These are phyloP conservation scores for Podospora comata DNA, from an alignment of 495 filamentous ascomycete genomes.

Conservation along the genomic window DNA sequence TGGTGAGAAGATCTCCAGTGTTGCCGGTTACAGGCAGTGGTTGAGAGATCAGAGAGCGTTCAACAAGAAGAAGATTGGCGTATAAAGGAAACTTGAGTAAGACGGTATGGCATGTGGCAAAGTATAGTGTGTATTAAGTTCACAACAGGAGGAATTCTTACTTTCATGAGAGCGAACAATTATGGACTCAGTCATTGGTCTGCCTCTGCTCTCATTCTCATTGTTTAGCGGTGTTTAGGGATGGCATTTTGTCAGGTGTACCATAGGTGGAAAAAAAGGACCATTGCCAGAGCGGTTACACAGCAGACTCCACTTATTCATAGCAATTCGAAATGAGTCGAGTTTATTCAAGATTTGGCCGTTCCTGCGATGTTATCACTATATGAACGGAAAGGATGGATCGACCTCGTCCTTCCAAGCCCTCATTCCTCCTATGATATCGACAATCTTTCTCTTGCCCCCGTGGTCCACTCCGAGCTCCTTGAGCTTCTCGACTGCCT, in stretches of 20 bases:
- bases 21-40: constrained; percentile 88
- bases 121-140: background rate
- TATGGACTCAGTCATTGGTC: background rate
- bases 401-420: constrained; percentile 85
- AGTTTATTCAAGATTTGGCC: background rate
- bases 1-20: constrained; percentile 93
- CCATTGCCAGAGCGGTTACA: background rate
- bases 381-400: constrained; percentile 56
- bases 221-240: constrained; percentile 4
- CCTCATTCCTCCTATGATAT: constrained; percentile 75
- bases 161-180: background rate
- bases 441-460: constrained; percentile 62
- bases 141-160: background rate
- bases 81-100: constrained; percentile 22
- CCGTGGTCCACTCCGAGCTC: constrained; percentile 57
- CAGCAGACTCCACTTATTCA: background rate
- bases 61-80: constrained; percentile 73
- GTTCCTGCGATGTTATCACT: background rate
- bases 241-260: constrained; percentile 3
- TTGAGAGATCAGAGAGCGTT: constrained; percentile 97
- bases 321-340: background rate
- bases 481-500: constrained; percentile 67
- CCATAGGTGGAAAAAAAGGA: background rate
- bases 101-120: background rate
- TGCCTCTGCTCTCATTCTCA: background rate